Evolutionary conservation across 2,329 filamentous ascomycete species (phyloP).

Genomic region (Corniculantispora saksenae): DNA sequence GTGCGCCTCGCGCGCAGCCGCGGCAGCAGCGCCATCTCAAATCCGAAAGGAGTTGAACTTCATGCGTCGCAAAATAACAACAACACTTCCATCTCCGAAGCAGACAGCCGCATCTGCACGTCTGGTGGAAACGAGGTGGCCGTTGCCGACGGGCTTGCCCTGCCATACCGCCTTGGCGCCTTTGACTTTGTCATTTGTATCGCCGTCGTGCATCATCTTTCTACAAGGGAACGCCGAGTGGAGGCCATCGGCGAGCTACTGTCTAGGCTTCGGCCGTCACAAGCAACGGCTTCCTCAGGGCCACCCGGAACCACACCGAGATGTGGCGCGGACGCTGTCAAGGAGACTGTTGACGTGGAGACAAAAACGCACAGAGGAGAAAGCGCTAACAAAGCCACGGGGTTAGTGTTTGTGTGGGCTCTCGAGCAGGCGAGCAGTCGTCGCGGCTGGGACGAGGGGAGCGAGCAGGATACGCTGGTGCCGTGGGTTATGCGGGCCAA

Average conservation of each 20-base stretch:
- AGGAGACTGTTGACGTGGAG: neutral
- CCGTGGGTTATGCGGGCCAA: slow-evolving; percentile 76
- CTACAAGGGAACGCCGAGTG: slow-evolving; percentile 70
- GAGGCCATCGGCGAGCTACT: slow-evolving; percentile 74
- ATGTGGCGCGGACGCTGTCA: slow-evolving; percentile 19
- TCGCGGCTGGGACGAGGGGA: slow-evolving; percentile 82
- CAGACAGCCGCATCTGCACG: slow-evolving; percentile 2
- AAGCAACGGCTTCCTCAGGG: slow-evolving; percentile 24
- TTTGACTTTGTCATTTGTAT: slow-evolving; percentile 90
- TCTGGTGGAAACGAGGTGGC: slow-evolving; percentile 61
- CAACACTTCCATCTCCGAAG: neutral
- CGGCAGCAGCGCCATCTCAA: slow-evolving; percentile 27
- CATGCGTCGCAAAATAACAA: neutral
- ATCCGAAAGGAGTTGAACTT: neutral
- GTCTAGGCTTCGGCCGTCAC: slow-evolving; percentile 6
- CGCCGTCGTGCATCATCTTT: slow-evolving; percentile 91
- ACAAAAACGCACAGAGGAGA: slow-evolving; percentile 19
- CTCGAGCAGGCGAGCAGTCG: slow-evolving; percentile 86
- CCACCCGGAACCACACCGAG: neutral
- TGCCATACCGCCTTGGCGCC: slow-evolving; percentile 67
- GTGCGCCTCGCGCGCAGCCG: slow-evolving; percentile 48
- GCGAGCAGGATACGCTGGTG: slow-evolving; percentile 89
- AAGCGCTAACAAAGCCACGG: slow-evolving; percentile 52
- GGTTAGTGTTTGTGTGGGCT: slow-evolving; percentile 91
- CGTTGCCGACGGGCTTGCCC: slow-evolving; percentile 79